Conservation (phyloP, 345 rosid species). For the Physaria fendleri region DNA sequence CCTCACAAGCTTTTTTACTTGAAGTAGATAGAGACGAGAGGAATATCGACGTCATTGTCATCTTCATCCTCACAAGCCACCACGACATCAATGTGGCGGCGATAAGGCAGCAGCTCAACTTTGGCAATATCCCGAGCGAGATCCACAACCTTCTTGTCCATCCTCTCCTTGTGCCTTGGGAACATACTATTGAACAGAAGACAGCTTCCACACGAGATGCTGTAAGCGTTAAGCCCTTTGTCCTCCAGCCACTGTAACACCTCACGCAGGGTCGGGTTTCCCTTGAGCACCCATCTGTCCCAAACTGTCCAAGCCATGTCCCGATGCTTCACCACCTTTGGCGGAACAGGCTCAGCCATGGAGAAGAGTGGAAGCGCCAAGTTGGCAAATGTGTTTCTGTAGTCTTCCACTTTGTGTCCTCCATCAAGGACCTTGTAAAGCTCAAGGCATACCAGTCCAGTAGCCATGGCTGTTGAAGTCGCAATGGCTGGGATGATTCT, state of each 20-base stretch:
- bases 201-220: slow-evolving; percentile 84
- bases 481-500: slow-evolving; percentile 80
- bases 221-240: slow-evolving; percentile 76
- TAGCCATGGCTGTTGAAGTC: slow-evolving; percentile 90
- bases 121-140: slow-evolving; percentile 80
- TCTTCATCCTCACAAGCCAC: slow-evolving; percentile 92
- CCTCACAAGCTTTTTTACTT: slow-evolving; percentile 66
- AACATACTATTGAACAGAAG: slow-evolving; percentile 78
- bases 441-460: slow-evolving; percentile 72
- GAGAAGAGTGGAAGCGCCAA: slow-evolving; percentile 68
- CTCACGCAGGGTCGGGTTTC: slow-evolving; percentile 70
- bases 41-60: slow-evolving; percentile 80
- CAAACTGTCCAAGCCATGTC: slow-evolving; percentile 94
- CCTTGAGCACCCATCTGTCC: slow-evolving; percentile 78
- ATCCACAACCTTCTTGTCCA: slow-evolving; percentile 82
- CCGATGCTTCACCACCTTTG: slow-evolving; percentile 66
- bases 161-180: slow-evolving; percentile 69
- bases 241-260: slow-evolving; percentile 73
- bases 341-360: slow-evolving; percentile 77
- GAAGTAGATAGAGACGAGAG: slow-evolving; percentile 71
- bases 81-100: slow-evolving; percentile 63
- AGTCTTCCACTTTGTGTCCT: slow-evolving; percentile 59
- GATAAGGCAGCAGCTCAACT: slow-evolving; percentile 60
- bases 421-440: slow-evolving; percentile 60
- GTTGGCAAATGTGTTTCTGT: slow-evolving; percentile 65